Conservation (phyloP, 106 monocot genomes). For the Agapanthus africanus region DNA sequence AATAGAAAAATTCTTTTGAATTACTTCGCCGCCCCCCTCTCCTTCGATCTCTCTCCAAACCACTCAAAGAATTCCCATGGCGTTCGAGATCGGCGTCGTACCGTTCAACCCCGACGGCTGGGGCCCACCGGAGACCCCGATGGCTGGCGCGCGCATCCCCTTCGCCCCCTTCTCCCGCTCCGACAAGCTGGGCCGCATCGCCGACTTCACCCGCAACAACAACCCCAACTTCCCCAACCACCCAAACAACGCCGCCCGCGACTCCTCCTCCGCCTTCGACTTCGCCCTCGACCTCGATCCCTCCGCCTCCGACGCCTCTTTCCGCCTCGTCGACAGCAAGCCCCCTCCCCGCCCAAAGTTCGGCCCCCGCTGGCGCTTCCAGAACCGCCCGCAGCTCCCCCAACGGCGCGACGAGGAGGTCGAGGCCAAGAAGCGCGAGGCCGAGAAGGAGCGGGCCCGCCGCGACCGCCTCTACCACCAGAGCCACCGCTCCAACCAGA, state of each 20-base stretch:
- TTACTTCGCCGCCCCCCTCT: not conserved
- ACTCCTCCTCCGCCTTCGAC: constrained; percentile 15
- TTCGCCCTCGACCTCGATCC: constrained; percentile 60
- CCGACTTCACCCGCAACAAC: constrained; percentile 88
- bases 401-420: constrained; percentile 92
- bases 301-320: constrained; percentile 55
- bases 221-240: constrained; percentile 5
- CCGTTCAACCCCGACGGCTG: constrained; percentile 98
- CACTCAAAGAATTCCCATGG: constrained; percentile 40
- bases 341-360: constrained; percentile 88
- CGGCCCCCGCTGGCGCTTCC: constrained; percentile 90
- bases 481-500: constrained; percentile 10
- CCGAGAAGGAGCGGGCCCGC: constrained; percentile 77
- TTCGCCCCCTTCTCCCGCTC: constrained; percentile 98
- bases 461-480: constrained; percentile 56
- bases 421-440: constrained; percentile 61
- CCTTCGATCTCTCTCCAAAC: not conserved
- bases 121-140: constrained; percentile 70
- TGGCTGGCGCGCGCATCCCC: constrained; percentile 48
- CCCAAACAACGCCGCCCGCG: constrained; percentile 7
- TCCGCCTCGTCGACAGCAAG: constrained; percentile 91
- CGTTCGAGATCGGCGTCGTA: constrained; percentile 68
- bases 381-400: constrained; percentile 81
- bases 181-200: constrained; percentile 91
- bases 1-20: too few relatives aligned